Evolutionary conservation across 176 grass and related monocot genomes (phyloP), one percentile per base, ranked within the genome.

Genomic region (Oryza meridionalis): DNA sequence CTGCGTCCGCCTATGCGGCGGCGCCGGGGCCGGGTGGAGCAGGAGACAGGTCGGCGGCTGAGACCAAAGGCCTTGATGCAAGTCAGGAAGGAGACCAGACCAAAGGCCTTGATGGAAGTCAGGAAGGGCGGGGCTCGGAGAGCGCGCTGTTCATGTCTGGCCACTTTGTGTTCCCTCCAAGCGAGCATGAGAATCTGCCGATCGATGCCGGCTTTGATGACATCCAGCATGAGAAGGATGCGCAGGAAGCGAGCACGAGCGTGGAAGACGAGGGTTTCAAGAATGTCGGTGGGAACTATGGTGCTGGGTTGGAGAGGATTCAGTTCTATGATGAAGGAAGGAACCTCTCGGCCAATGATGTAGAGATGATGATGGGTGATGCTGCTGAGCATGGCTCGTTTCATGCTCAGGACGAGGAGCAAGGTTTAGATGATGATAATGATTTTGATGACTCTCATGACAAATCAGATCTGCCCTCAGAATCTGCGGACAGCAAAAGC

Each of bases 171-270:
- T 98, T 98, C 72, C 93, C 93, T 1, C 91, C 93, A 5, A 94
- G 69, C n/a, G 91, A 98, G 80, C 91, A 98, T 3, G 96, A 98
- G 88, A 93, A 95, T 82, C 93, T 93, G 47, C 96, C 93, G 5
- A 76, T 98, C 55, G 80, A 93, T 4, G 68, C 82, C 2, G 21
- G 38, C 15, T 70, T 82, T 35, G 68, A 77, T 33, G 91, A 90
- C 45, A 89, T 81, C 58, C 66, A 87, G 12, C 37, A 40, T 6
- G 78, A 88, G 43, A 75, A 32, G 38, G 75, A 87, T 38, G 71
- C 72, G 27, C 73, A 75, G n/a, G 89, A 90, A 31, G 81, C 65
- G 14, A 85, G 73, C 4, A 73, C 80, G 42, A 80, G 65, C 53
- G 10, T 79, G 53, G 76, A 95, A 7, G 87, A 51, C 31, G 69